These are phyloP conservation scores for Silene latifolia DNA, from an alignment of 148 eudicot genomes.

Conservation along the genomic window DNA sequence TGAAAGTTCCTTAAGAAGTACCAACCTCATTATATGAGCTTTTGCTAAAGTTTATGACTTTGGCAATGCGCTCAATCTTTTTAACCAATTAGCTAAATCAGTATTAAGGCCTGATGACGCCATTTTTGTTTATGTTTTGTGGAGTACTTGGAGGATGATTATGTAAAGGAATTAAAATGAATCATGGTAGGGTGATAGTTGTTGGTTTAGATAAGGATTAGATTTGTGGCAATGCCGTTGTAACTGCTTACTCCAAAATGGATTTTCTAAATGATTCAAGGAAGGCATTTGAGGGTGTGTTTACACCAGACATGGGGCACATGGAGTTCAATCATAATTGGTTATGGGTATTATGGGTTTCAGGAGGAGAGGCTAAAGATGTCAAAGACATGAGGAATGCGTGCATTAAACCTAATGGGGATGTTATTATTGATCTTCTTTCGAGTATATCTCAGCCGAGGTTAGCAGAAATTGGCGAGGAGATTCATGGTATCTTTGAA, in stretches of 20 bases:
- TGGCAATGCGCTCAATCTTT: constrained; percentile 39
- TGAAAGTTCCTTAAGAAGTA: constrained; percentile 50
- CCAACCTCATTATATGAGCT: constrained; percentile 72
- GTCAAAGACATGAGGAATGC: too few species aligned
- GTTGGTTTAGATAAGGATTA: constrained; percentile 53
- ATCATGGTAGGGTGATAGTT: constrained; percentile 51
- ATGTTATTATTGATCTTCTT: too few species aligned
- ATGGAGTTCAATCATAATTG: constrained; percentile 75
- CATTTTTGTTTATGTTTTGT: constrained; percentile 71
- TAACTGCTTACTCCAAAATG: constrained; percentile 64
- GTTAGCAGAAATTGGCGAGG: too few species aligned
- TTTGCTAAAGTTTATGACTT: constrained; percentile 50
- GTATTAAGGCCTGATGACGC: constrained; percentile 59
- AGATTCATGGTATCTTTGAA: too few species aligned
- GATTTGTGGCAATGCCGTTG: constrained; percentile 60
- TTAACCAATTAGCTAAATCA: constrained; percentile 41
- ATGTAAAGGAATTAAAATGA: too few species aligned
- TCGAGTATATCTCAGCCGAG: too few species aligned
- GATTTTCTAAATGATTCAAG: constrained; percentile 53
- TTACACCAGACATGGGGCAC: constrained; percentile 54
- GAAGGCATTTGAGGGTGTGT: constrained; percentile 43
- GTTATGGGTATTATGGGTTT: too few species aligned
- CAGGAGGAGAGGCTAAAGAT: too few species aligned
- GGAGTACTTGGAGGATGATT: too few species aligned
- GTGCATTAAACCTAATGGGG: too few species aligned